Evolutionary conservation across 306 rosid species (phyloP).

Genomic region (Elaeagnus macrophylla): DNA sequence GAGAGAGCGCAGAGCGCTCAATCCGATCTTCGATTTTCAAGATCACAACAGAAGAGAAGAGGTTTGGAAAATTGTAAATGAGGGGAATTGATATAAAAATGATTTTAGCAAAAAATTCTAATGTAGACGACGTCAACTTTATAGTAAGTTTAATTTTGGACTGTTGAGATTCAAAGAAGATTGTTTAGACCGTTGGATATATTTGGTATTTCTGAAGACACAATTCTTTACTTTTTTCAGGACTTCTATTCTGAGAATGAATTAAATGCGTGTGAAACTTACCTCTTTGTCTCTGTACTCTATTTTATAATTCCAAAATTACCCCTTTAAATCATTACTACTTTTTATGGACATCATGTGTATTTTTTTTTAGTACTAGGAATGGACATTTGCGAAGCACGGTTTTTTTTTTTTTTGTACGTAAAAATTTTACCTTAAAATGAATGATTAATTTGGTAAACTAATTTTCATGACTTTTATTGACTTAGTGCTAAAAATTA

Average conservation of each 20-base stretch:
- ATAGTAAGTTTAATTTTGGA: not conserved
- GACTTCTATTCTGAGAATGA: conserved; percentile 31
- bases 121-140: conserved; percentile 23
- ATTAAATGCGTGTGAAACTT: conserved; percentile 36
- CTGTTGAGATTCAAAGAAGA: conserved; percentile 13
- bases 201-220: not conserved
- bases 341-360: too few species aligned
- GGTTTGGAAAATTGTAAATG: conserved; percentile 4
- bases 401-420: not conserved
- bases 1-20: conserved; percentile 19
- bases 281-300: conserved; percentile 49
- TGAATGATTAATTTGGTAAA: too few species aligned
- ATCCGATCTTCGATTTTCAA: conserved; percentile 43
- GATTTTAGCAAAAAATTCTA: not conserved
- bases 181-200: conserved; percentile 20
- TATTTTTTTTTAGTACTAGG: not conserved
- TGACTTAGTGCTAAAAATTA: too few species aligned
- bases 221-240: not conserved
- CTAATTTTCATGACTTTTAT: too few species aligned
- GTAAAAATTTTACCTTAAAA: too few species aligned
- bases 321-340: conserved; percentile 7
- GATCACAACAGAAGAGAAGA: conserved; percentile 33
- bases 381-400: not conserved
- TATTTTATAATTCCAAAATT: conserved; percentile 19
- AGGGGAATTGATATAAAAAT: not conserved